Evolutionary conservation across 345 rosid genomes (phyloP).

Genomic region (Cardamine occulta): DNA sequence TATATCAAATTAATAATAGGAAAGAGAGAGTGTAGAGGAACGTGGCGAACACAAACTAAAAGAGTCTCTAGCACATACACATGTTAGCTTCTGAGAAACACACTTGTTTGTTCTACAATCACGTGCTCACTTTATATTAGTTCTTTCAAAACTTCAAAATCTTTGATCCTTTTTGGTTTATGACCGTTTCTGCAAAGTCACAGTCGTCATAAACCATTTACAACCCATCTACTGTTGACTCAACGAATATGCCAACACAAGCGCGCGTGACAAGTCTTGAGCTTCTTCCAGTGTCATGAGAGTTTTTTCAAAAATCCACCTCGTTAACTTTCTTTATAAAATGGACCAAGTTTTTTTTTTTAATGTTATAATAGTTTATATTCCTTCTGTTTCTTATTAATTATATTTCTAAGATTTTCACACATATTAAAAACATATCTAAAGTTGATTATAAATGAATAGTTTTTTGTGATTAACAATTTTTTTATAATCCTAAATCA

Average conservation of each 20-base stretch:
- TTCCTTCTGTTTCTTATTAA: no score
- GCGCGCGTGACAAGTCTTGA: slow-evolving; percentile 18
- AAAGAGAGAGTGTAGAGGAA: slow-evolving; percentile 22
- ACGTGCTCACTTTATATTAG: slow-evolving; percentile 29
- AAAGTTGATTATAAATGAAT: no score
- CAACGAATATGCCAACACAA: slow-evolving; percentile 27
- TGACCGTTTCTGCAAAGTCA: slow-evolving; percentile 25
- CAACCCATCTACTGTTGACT: neutral
- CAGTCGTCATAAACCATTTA: slow-evolving; percentile 18
- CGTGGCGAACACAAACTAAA: slow-evolving; percentile 40
- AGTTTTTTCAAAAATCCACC: slow-evolving; percentile 15
- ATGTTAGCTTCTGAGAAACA: slow-evolving; percentile 29
- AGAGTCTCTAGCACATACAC: slow-evolving; percentile 15
- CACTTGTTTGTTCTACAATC: slow-evolving; percentile 15
- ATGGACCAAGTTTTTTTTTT: neutral
- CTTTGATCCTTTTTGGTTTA: slow-evolving; percentile 15
- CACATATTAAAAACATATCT: no score
- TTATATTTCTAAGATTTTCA: no score
- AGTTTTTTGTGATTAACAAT: no score
- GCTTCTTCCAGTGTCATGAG: neutral
- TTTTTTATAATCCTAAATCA: no score
- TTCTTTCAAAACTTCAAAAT: neutral
- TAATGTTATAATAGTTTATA: no score
- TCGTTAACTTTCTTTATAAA: neutral
- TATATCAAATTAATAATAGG: slow-evolving; percentile 13